phyloP scores from a whole-genome alignment of 1,139 yeast species.

The Pichia sp. region DNA sequence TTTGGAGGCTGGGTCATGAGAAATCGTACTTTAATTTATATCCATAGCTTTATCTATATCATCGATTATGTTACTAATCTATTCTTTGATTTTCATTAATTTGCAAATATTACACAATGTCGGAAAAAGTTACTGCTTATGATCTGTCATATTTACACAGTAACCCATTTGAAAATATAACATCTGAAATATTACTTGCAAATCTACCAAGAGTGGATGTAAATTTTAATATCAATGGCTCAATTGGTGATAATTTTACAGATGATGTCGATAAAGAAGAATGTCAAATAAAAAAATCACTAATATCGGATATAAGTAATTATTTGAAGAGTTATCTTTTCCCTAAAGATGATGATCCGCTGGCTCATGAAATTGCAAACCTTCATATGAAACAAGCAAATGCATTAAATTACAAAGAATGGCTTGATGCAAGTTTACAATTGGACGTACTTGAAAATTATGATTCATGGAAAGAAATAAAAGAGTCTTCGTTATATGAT shows the following conservation, averaged over 20 bases:
- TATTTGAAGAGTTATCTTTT: neutral
- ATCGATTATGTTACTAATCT: too few relatives aligned
- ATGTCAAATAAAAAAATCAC: too few relatives aligned
- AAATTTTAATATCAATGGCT: neutral
- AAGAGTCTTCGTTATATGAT: constrained; percentile 65
- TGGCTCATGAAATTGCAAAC: constrained; percentile 23
- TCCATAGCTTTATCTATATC: too few relatives aligned
- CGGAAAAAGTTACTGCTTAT: constrained; percentile 19
- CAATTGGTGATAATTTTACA: neutral
- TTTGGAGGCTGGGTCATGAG: too few relatives aligned
- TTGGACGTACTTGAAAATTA: constrained; percentile 62
- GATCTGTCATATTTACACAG: constrained; percentile 14
- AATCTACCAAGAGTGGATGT: constrained; percentile 8
- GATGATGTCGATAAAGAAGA: neutral
- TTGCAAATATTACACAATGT: neutral
- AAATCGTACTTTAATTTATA: too few relatives aligned
- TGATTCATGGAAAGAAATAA: constrained; percentile 63
- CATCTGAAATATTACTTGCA: constrained; percentile 16
- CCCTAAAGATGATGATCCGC: neutral
- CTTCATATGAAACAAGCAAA: constrained; percentile 47
- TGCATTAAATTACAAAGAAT: constrained; percentile 60
- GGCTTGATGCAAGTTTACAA: constrained; percentile 59
- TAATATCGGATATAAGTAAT: too few relatives aligned
- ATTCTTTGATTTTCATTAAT: neutral
- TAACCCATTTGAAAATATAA: constrained; percentile 25